These are phyloP conservation scores for Solanum sparsipilum DNA, from an alignment of 257 asterid genomes.

Conservation along the genomic window DNA sequence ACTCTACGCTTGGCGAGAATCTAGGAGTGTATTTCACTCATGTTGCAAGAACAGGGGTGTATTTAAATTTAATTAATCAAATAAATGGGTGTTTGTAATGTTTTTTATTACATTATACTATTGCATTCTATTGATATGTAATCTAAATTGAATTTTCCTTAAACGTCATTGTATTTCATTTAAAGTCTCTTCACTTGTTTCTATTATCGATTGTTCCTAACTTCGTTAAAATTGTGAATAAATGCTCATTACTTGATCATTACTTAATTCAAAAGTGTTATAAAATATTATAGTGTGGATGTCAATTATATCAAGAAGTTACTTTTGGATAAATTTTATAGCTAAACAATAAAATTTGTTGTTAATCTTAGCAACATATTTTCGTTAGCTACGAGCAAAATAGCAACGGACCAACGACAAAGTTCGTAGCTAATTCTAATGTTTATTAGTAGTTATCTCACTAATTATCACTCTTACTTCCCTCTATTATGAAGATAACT, in stretches of 20 bases:
- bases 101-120: not conserved
- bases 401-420: not conserved
- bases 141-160: too few species aligned
- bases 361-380: too few species aligned
- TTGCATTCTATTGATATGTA: not conserved
- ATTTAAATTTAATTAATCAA: too few species aligned
- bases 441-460: not conserved
- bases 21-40: not conserved
- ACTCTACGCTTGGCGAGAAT: too few species aligned
- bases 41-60: rapidly evolving
- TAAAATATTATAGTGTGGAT: not conserved
- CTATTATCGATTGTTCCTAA: not conserved
- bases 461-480: not conserved
- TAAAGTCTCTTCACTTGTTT: not conserved
- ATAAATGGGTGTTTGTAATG: not conserved
- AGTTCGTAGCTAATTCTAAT: not conserved
- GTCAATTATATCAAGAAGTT: too few species aligned
- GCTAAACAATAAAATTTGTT: too few species aligned
- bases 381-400: not conserved
- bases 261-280: not conserved
- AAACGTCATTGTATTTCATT: too few species aligned
- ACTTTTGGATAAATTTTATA: too few species aligned
- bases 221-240: too few species aligned
- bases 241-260: not conserved
- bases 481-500: not conserved